Evolutionary conservation across 495 filamentous ascomycete genomes (phyloP), one percentile per base, ranked within the genome.

Genomic region (Darksidea phi): DNA sequence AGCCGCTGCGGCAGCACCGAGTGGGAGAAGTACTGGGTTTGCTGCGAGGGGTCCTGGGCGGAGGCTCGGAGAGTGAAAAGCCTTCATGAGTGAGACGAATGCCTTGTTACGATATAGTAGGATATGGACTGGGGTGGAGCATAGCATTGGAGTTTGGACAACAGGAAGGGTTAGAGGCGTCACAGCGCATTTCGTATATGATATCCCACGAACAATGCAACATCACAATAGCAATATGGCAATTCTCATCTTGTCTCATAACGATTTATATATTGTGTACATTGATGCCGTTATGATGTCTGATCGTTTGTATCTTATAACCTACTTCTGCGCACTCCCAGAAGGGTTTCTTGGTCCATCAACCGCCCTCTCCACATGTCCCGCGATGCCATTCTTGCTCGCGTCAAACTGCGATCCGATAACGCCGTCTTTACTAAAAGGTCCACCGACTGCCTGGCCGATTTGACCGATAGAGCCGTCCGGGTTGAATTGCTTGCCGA

Each of bases 31-130:
- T 23, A 78, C 69, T 42, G 72, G 62, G 72, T 73, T 57, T 0
- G 78, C 78, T 65, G 79, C 71, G 17, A 77, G 86, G 63, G 89
- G 89, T 0, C 73, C 82, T 15, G 89, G 89, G 8, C 79, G 82
- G 23, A 79, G 89, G 69, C 77, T 94, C 4, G 89, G 89, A 36
- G 78, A 66, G 11, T 32, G 28, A 32, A 10, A 32, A n/a, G n/a
- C n/a, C 28, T 32, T 32, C 10, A 4, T 10, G 10, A 10, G 10
- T 32, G 28, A 10, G 10, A 32, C 10, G 10, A 32, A 32, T 32
- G 10, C 10, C 10, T 32, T 32, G 28, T 32, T 32, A 32, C 28
- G 28, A 32, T 32, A 32, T 32, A 32, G 28, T 32, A 32, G 28
- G 28, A 32, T 32, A 32, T 10, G 28, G 10, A 32, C 3, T 10